Evolutionary conservation across 2,329 filamentous ascomycete species (phyloP), one percentile per base, ranked within the genome.

Genomic region (Diaporthe velutina): DNA sequence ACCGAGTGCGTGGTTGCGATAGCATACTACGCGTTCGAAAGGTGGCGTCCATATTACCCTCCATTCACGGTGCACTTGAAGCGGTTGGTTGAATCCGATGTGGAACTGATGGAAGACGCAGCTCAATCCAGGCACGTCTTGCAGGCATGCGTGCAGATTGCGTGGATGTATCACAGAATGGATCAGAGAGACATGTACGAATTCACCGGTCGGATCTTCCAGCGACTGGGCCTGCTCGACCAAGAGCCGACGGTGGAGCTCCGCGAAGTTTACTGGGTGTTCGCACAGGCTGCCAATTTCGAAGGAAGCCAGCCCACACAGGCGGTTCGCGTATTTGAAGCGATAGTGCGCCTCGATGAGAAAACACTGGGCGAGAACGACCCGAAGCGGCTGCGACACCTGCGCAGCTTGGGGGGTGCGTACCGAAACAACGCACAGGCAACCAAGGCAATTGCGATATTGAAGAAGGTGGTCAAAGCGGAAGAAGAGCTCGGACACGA

Each of bases 1-100:
- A n/a, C 40, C 6, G 17, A n/a, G 10, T 66, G 10, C 28, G 9
- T 50, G n/a, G 60, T 66, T 17, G 60, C 10, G 2, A 28, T 66
- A 3, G 12, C 58, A 28, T 0, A 22, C 1, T 50, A 3, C 0
- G 22, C 2, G 9, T 17, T 45, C 2, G 0, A 0, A 0, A 0
- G 0, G 3, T 64, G 60, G 60, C 28, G 28, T 5, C 60, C 17
- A 2, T 48, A 66, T 30, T 3, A 66, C 5, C 19, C 3, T 8
- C 28, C n/a, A 17, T 17, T 66, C 1, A 4, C 4, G 9, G 19
- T 28, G 2, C 60, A 66, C 19, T 25, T 66, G 28, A 33, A n/a
- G 42, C 4, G 4, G 42, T 7, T 66, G 19, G 2, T 66, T n/a
- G 60, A 33, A n/a, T 35, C 60, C 2, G 60, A 66, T 17, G 10